These are phyloP conservation scores for Gracilaria vermiculophylla DNA, from an alignment of 23 red algal species.

Conservation along the genomic window DNA sequence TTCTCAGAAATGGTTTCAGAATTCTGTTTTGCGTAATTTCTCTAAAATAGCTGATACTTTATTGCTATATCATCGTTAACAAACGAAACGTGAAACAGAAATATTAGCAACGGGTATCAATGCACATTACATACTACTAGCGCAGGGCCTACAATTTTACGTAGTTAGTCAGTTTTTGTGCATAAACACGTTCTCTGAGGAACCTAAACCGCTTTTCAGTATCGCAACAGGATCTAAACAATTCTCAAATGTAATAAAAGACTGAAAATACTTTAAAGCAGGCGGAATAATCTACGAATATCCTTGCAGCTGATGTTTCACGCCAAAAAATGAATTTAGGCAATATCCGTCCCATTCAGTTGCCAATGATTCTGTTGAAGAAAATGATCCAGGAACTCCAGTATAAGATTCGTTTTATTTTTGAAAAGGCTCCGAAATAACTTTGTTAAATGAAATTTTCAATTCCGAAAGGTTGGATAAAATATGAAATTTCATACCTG, in stretches of 20 bases:
- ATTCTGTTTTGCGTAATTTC: too few species aligned
- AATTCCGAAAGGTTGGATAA: background rate
- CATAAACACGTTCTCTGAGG: background rate
- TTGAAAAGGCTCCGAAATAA: background rate
- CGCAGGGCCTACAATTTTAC: too few species aligned
- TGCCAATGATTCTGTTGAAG: background rate
- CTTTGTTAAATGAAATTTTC: slow-evolving; percentile 9
- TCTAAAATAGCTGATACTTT: too few species aligned
- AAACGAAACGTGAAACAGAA: too few species aligned
- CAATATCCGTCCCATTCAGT: background rate
- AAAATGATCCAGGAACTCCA: background rate
- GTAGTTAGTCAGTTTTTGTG: background rate
- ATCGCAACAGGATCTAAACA: background rate
- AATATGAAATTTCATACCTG: too few species aligned
- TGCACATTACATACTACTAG: too few species aligned
- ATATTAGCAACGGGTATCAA: too few species aligned
- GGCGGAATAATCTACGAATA: background rate
- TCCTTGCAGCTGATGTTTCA: background rate
- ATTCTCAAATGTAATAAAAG: background rate
- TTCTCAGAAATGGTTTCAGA: too few species aligned
- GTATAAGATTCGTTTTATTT: background rate
- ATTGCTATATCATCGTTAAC: too few species aligned
- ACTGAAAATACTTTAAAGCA: background rate
- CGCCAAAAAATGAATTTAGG: background rate
- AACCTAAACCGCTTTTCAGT: background rate